These are phyloP conservation scores for Pyronema omphalodes DNA, from an alignment of 495 filamentous ascomycete genomes.

Conservation along the genomic window DNA sequence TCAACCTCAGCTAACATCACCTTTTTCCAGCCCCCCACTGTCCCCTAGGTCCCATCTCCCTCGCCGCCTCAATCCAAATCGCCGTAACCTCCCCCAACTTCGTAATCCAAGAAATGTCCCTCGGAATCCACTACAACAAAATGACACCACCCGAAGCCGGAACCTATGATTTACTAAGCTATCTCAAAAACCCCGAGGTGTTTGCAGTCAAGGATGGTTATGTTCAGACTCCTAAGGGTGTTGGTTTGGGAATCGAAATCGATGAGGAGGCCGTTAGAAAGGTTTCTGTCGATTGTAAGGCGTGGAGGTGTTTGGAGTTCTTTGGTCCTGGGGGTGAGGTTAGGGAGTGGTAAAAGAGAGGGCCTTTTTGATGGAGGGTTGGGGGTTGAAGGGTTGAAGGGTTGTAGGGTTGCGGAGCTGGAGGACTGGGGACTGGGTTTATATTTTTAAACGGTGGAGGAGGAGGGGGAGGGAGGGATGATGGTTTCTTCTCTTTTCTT, in stretches of 20 bases:
- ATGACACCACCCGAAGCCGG: slow-evolving; percentile 33
- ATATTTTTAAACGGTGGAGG: no score
- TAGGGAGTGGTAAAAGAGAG: slow-evolving; percentile 52
- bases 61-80: slow-evolving; percentile 56
- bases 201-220: slow-evolving; percentile 50
- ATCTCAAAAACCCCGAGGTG: slow-evolving; percentile 40
- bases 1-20: background rate
- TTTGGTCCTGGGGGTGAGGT: slow-evolving; percentile 51
- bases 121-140: slow-evolving; percentile 64
- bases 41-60: slow-evolving; percentile 54
- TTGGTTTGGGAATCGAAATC: slow-evolving; percentile 57
- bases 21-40: slow-evolving; percentile 46
- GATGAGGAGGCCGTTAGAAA: slow-evolving; percentile 48
- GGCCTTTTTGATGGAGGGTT: background rate
- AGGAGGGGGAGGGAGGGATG: no score
- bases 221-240: slow-evolving; percentile 41
- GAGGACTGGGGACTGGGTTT: no score
- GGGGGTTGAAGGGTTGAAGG: no score
- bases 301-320: slow-evolving; percentile 45
- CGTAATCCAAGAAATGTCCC: slow-evolving; percentile 63
- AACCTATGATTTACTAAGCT: slow-evolving; percentile 46
- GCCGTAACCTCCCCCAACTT: slow-evolving; percentile 48
- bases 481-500: no score
- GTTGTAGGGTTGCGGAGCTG: no score
- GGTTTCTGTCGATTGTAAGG: slow-evolving; percentile 32